Percentiles rank a stretch among this genome's conserved stretches.
Conservation (phyloP, 179 eudicot species). For the Beta corolliflora region DNA sequence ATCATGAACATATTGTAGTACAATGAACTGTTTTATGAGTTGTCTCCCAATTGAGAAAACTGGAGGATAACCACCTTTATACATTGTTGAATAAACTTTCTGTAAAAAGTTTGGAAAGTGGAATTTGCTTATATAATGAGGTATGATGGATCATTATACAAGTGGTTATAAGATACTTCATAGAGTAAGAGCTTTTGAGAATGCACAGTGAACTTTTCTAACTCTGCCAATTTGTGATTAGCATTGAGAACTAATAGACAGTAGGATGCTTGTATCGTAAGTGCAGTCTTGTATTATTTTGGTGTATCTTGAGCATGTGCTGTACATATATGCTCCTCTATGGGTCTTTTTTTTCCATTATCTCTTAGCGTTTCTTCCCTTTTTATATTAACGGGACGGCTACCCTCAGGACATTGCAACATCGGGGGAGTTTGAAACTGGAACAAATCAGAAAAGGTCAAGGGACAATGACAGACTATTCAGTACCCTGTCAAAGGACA, state of each 20-base stretch:
- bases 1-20: not conserved
- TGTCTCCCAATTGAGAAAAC: not conserved
- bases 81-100: not conserved
- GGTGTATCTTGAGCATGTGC: not conserved
- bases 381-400: not conserved
- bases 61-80: not conserved
- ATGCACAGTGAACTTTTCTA: not conserved
- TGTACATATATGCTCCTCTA: not conserved
- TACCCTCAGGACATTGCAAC: constrained; percentile 39
- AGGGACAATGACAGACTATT: constrained; percentile 18
- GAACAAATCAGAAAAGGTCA: constrained; percentile 37
- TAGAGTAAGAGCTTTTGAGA: not conserved
- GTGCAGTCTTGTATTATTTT: not conserved
- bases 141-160: not conserved
- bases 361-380: not conserved
- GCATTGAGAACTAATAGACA: not conserved
- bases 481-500: constrained; percentile 17
- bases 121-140: not conserved
- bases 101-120: not conserved
- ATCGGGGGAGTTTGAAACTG: constrained; percentile 26
- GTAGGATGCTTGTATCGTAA: not conserved
- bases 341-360: not conserved
- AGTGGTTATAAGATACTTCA: not conserved
- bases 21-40: too few species aligned
- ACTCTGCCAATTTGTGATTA: not conserved